phyloP scores from a whole-genome alignment of 2,329 filamentous ascomycete genomes.

The Pseudogymnoascus sp. region DNA sequence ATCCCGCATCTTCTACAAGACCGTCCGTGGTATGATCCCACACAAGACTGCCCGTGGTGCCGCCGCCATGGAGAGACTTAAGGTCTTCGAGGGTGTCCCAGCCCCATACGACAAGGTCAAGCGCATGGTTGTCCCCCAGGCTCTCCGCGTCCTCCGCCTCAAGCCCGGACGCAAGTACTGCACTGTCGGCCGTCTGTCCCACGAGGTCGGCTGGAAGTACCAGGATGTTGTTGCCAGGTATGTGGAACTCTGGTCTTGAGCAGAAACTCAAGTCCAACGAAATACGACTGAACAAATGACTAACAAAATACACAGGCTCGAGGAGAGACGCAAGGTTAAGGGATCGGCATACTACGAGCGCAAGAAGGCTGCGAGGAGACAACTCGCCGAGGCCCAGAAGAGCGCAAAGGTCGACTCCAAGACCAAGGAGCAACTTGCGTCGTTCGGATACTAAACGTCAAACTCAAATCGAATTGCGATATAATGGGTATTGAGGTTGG shows the following conservation, averaged over 20 bases:
- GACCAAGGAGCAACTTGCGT: conserved; percentile 80
- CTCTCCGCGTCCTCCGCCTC: conserved; percentile 88
- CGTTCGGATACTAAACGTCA: conserved; percentile 74
- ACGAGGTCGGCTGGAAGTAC: conserved; percentile 99
- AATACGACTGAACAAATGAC: not conserved
- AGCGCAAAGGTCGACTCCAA: conserved; percentile 78
- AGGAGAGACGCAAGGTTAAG: conserved; percentile 99
- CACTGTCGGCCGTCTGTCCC: conserved; percentile 93
- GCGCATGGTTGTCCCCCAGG: conserved; percentile 98
- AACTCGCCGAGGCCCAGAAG: conserved; percentile 89
- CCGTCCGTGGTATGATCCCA: conserved; percentile 98
- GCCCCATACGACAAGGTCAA: conserved; percentile 99
- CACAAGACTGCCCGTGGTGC: conserved; percentile 99
- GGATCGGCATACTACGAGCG: conserved; percentile 98
- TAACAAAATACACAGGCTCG: conserved; percentile 58
- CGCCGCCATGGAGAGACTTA: conserved; percentile 93
- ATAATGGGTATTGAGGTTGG: conserved; percentile 14
- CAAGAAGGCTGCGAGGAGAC: conserved; percentile 94
- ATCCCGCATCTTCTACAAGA: conserved; percentile 99
- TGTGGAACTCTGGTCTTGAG: not conserved
- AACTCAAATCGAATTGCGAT: conserved; percentile 11
- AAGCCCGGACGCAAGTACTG: conserved; percentile 99
- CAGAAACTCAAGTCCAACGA: conserved; percentile 20
- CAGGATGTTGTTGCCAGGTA: conserved; percentile 96
- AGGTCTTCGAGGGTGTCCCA: conserved; percentile 99